These are phyloP conservation scores for Cercospora sojina DNA, from an alignment of 2,329 filamentous ascomycete genomes.

Conservation along the genomic window DNA sequence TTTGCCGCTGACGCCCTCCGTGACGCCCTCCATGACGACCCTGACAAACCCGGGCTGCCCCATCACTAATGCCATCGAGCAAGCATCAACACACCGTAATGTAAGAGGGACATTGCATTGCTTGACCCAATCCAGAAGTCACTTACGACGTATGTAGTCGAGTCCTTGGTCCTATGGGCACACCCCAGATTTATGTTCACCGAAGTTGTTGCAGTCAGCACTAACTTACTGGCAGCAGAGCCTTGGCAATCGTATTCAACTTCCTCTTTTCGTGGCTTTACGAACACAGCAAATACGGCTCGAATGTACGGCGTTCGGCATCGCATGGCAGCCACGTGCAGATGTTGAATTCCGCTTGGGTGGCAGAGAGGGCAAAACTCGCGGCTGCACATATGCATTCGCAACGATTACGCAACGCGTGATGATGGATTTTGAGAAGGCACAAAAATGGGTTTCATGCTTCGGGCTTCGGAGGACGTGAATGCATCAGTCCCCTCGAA, in stretches of 20 bases:
- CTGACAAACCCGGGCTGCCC: neutral
- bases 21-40: neutral
- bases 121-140: neutral
- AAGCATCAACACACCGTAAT: neutral
- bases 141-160: neutral
- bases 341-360: neutral
- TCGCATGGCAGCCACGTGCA: neutral
- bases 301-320: neutral
- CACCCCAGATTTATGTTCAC: neutral
- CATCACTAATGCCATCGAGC: neutral
- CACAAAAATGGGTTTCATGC: neutral
- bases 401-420: neutral
- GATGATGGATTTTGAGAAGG: neutral
- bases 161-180: neutral
- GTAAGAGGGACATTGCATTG: neutral
- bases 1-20: slow-evolving; percentile 1
- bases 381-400: neutral
- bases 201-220: neutral
- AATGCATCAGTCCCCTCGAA: neutral
- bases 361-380: neutral
- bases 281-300: neutral
- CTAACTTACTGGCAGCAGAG: neutral
- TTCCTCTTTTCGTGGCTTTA: neutral
- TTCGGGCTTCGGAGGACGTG: neutral
- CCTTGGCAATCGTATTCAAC: neutral